Conservation (phyloP, 352 stramenopile genomes). For the Pythium periplocum region DNA sequence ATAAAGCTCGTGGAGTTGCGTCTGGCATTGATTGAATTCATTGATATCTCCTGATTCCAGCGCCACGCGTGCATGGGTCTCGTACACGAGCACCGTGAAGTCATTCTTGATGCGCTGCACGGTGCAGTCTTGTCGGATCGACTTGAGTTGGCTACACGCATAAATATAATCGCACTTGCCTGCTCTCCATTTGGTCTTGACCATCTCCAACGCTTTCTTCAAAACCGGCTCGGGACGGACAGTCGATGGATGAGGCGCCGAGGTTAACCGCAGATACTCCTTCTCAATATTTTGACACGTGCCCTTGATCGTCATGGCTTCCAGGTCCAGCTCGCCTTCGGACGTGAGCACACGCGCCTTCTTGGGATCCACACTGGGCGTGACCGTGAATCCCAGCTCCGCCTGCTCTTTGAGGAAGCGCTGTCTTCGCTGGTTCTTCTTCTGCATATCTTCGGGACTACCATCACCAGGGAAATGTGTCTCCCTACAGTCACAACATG, state of each 20-base stretch:
- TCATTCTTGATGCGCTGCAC: conserved; percentile 96
- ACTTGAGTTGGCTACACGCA: conserved; percentile 98
- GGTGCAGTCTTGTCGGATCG: conserved; percentile 98
- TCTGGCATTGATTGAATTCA: conserved; percentile 95
- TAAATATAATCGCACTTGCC: conserved; percentile 90
- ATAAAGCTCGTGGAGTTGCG: conserved; percentile 86
- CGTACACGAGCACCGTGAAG: conserved; percentile 97
- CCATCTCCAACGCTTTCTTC: conserved; percentile 78
- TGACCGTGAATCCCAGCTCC: conserved; percentile 56
- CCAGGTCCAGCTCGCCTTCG: conserved; percentile 78
- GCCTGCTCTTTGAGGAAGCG: conserved; percentile 73
- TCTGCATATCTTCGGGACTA: conserved; percentile 35
- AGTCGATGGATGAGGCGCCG: conserved; percentile 90
- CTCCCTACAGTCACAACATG: not conserved
- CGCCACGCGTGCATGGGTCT: conserved; percentile 95
- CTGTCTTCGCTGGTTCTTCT: conserved; percentile 71
- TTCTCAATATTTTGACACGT: conserved; percentile 96
- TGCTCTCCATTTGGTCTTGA: conserved; percentile 86
- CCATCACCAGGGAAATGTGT: not conserved
- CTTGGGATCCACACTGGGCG: conserved; percentile 59
- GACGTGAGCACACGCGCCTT: conserved; percentile 69
- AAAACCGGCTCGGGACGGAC: conserved; percentile 94
- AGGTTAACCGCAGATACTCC: conserved; percentile 97
- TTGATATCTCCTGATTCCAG: conserved; percentile 95
- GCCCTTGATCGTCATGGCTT: conserved; percentile 91